These are phyloP conservation scores for Mariannaea elegans DNA, from an alignment of 2,329 filamentous ascomycete genomes.

Conservation along the genomic window DNA sequence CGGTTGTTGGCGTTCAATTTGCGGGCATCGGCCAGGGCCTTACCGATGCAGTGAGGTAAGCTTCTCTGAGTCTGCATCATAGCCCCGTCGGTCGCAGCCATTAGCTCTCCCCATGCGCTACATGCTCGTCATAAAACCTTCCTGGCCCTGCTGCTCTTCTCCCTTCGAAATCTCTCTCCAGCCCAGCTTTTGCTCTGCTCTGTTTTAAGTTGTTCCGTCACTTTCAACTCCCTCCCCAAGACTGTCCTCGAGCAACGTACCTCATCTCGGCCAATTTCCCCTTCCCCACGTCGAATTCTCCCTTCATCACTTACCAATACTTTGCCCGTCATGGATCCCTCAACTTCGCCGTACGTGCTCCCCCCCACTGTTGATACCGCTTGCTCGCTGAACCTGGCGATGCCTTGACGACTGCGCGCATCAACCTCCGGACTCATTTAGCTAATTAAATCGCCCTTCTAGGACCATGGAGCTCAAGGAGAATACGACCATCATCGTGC, in stretches of 20 bases:
- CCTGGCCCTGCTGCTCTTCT: slow-evolving; percentile 34
- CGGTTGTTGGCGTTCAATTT: slow-evolving; percentile 15
- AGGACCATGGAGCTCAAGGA: slow-evolving; percentile 92
- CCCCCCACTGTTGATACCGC: slow-evolving; percentile 37
- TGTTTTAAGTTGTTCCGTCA: slow-evolving; percentile 10
- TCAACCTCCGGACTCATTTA: slow-evolving; percentile 9
- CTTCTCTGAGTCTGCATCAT: slow-evolving; percentile 38
- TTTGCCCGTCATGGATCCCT: slow-evolving; percentile 35
- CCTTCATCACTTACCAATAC: slow-evolving; percentile 18
- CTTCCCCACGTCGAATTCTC: slow-evolving; percentile 3
- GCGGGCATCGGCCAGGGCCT: slow-evolving; percentile 15
- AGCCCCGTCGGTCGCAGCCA: slow-evolving; percentile 39
- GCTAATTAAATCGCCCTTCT: slow-evolving; percentile 25
- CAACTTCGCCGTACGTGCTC: slow-evolving; percentile 33
- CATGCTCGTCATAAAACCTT: slow-evolving; percentile 44
- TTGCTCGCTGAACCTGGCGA: slow-evolving; percentile 29
- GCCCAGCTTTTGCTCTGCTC: slow-evolving; percentile 24
- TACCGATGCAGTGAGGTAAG: slow-evolving; percentile 31
- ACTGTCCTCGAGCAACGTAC: slow-evolving; percentile 19
- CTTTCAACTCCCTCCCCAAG: slow-evolving; percentile 12
- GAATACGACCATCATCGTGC: slow-evolving; percentile 95
- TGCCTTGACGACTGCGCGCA: slow-evolving; percentile 12
- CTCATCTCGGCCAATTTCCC: neutral
- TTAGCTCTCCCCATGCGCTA: slow-evolving; percentile 37
- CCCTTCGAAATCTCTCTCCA: slow-evolving; percentile 31